A percentile compares a stretch with the other conserved stretches of the same genome.
Evolutionary conservation across 176 grass and related monocot genomes (phyloP).

Genomic region (Avena sativa): DNA sequence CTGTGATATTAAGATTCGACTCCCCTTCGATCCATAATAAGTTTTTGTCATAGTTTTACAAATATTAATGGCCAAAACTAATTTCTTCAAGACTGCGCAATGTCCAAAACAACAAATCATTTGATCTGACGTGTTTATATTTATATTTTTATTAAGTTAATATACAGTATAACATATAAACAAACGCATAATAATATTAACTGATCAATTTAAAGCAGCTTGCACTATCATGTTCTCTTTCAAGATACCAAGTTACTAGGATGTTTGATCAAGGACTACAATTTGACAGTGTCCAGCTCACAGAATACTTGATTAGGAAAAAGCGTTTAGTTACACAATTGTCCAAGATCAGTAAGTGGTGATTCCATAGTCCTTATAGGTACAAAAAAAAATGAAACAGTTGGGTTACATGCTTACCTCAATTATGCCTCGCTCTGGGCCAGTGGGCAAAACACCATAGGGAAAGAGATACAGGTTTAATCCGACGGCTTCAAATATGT

Average conservation of each 20-base stretch:
- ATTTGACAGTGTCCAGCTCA: conserved; percentile 9
- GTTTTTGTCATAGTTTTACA: neutral
- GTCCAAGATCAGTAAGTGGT: neutral
- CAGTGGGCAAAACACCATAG: conserved; percentile 97
- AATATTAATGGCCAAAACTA: neutral
- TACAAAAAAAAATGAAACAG: neutral
- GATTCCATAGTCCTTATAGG: conserved; percentile 13
- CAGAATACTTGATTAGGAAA: conserved; percentile 19
- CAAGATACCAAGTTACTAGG: conserved; percentile 3
- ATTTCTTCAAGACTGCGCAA: conserved; percentile 13
- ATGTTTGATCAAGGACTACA: conserved; percentile 1
- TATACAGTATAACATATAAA: conserved; percentile 16
- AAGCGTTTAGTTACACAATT: conserved; percentile 5
- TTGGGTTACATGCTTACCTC: conserved; percentile 62
- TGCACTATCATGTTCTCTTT: conserved; percentile 22
- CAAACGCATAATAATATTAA: neutral
- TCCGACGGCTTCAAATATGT: conserved; percentile 92
- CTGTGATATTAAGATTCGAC: neutral
- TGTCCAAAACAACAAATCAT: conserved; percentile 6
- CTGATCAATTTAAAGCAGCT: conserved; percentile 15
- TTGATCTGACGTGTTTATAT: neutral
- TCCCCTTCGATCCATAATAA: too few species aligned
- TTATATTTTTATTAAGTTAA: neutral
- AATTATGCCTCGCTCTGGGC: conserved; percentile 88
- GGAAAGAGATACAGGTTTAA: conserved; percentile 97